Percentiles rank a stretch among this genome's conserved stretches.
phyloP scores from a whole-genome alignment of 441 rosid species.

The Geranium incanum region DNA sequence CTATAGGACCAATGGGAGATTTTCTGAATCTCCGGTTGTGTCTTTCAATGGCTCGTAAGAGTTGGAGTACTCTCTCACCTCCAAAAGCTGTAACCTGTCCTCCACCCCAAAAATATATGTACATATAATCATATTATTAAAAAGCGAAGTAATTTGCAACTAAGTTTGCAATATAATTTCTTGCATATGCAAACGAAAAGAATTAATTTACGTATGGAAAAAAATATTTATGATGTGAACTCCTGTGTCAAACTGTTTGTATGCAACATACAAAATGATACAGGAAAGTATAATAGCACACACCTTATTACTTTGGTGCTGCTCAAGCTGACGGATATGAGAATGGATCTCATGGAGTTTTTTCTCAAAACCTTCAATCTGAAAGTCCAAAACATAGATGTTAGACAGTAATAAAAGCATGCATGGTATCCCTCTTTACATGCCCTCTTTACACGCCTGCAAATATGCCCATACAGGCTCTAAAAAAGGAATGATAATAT shows the following conservation, averaged over 20 bases:
- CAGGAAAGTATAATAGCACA: conserved; percentile 20
- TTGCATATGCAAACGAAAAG: conserved; percentile 11
- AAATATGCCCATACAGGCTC: conserved; percentile 1
- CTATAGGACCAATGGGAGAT: conserved; percentile 98
- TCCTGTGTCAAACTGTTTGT: not conserved
- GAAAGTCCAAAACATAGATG: conserved; percentile 24
- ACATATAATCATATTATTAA: not conserved
- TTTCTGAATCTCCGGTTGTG: conserved; percentile 44
- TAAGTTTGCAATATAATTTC: conserved; percentile 4
- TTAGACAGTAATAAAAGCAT: not conserved
- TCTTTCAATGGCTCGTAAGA: conserved; percentile 69
- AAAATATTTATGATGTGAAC: not conserved
- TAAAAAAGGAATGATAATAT: not conserved
- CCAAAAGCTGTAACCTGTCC: conserved; percentile 94
- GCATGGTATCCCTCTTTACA: not conserved
- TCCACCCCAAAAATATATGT: not conserved
- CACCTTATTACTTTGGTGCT: conserved; percentile 74
- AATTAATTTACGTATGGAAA: not conserved
- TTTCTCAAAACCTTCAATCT: conserved; percentile 53
- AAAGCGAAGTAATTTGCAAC: not conserved
- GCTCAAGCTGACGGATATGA: conserved; percentile 45
- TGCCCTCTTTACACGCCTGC: conserved; percentile 3
- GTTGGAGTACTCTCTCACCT: conserved; percentile 77
- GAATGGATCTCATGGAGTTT: conserved; percentile 31
- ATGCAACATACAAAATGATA: conserved; percentile 13